These are phyloP conservation scores for Funneliformis caledonium DNA, from an alignment of 371 early-diverging fungal genomes.

Conservation along the genomic window DNA sequence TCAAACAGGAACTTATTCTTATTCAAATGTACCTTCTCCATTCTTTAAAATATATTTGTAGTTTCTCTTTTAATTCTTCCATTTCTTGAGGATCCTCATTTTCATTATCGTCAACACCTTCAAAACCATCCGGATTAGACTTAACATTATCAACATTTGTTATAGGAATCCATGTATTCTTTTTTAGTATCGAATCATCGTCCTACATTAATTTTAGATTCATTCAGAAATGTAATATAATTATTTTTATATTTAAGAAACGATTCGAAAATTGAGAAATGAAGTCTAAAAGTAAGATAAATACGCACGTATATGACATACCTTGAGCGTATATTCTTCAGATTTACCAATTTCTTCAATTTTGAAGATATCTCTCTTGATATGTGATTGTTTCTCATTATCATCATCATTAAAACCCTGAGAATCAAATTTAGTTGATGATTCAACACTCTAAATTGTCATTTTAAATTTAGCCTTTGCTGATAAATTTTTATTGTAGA, in stretches of 20 bases:
- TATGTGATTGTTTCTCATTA: background rate
- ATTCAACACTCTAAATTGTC: background rate
- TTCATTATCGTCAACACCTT: background rate
- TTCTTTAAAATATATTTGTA: constrained; percentile 8
- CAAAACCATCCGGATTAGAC: background rate
- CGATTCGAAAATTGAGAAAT: too few species aligned
- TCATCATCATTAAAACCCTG: background rate
- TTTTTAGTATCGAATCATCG: background rate
- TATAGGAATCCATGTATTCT: background rate
- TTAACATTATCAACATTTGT: background rate
- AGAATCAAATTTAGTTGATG: background rate
- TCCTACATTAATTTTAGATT: background rate
- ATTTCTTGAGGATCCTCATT: background rate
- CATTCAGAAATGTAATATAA: background rate
- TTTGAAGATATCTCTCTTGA: background rate
- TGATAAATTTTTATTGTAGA: background rate
- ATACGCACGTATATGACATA: background rate
- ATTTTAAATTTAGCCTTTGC: background rate
- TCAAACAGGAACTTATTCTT: background rate
- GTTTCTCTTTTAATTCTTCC: background rate
- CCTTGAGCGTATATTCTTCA: background rate
- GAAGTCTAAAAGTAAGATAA: too few species aligned
- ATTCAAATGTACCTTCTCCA: background rate
- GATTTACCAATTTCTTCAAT: background rate
- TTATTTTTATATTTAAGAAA: background rate